Evolutionary conservation across 2,329 filamentous ascomycete genomes (phyloP), one percentile per base, ranked within the genome.

Genomic region (Neonectria magnoliae): DNA sequence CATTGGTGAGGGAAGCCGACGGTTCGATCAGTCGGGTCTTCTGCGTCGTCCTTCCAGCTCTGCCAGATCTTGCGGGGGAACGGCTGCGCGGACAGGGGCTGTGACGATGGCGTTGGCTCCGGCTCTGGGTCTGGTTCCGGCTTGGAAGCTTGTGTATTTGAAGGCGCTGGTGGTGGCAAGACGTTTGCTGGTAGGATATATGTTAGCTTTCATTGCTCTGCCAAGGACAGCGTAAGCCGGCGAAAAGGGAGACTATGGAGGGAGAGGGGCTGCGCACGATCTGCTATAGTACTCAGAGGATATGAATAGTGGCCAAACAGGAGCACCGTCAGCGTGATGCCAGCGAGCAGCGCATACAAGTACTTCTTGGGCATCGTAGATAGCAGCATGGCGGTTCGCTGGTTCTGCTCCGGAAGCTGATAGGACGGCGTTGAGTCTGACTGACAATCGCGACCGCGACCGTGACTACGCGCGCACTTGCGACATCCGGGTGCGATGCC

Each of bases 41-140:
- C 71, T 1, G 74, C 66, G 33, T 75, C 73, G 29, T 76, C 72
- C 57, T 73, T 73, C 75, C 73, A 77, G 41, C 72, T 76, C 53
- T 77, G 75, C 76, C 75, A 77, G 11, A 77, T 75, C 60, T 77
- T 77, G 13, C 50, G 44, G 42, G 70, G 70, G 25, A 72, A 64
- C 8, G 59, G 33, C 16, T 61, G 51, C 47, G 22, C 2, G 6
- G 45, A 36, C 22, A 29, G 31, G 29, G 16, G 11, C 13, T 57
- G 53, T 29, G 36, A 4, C 25, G 10, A 9, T 9, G 44, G 18
- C 14, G 9, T 11, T 10, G 29, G 29, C 29, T 13, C 10, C 10
- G 18, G 11, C 3, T 45, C 11, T 3, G 42, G 42, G 11, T 36
- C 31, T 33, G 18, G 20, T 11, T 45, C 11, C 5, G 42, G 42